Conservation (phyloP, 768 basidiomycete genomes). For the Lactifluus pinguis region DNA sequence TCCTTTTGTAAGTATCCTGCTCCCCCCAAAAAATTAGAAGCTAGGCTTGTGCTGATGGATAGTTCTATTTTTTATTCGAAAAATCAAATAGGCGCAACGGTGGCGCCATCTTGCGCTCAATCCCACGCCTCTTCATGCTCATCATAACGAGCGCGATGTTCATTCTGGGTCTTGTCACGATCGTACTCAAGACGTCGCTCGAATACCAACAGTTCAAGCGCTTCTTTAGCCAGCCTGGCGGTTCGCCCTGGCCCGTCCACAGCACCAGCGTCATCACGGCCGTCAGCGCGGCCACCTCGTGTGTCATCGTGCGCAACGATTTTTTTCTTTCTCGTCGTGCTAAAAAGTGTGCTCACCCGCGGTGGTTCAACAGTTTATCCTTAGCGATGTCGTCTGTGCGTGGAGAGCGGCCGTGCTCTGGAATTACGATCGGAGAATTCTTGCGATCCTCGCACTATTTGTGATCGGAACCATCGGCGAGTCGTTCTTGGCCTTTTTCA, state of each 20-base stretch:
- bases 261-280: background rate
- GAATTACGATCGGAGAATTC: slow-evolving; percentile 10
- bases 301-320: background rate
- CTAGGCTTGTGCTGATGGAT: background rate
- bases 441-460: background rate
- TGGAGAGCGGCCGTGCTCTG: slow-evolving; percentile 14
- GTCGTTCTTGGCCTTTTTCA: background rate
- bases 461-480: slow-evolving; percentile 3
- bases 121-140: slow-evolving; percentile 10
- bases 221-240: background rate
- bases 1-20: slow-evolving; percentile 5
- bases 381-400: slow-evolving; percentile 1
- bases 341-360: too few species aligned
- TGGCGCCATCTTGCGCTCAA: background rate
- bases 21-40: too few species aligned
- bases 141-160: slow-evolving; percentile 4
- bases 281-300: background rate
- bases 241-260: background rate
- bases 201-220: background rate
- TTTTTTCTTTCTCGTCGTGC: background rate
- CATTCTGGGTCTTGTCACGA: background rate
- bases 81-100: background rate
- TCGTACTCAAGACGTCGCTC: slow-evolving; percentile 9
- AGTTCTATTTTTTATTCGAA: too few species aligned
- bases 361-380: background rate